phyloP scores from a whole-genome alignment of 2,329 filamentous ascomycete species.

The Fusarium nygamai region DNA sequence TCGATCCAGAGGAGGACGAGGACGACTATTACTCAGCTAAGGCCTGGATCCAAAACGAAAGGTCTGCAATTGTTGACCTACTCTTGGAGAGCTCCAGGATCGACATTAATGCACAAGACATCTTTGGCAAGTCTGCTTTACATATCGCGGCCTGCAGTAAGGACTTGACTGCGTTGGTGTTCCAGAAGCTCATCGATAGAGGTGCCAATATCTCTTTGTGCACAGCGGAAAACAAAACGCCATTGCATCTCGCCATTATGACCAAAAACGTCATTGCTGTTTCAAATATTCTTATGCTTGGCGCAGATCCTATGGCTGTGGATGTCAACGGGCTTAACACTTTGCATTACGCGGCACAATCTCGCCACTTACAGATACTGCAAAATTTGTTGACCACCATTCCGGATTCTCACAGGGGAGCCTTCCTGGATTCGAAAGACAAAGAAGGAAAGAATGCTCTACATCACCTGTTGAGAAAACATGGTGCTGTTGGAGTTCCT shows the following conservation, averaged over 20 bases:
- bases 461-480: background rate
- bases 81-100: background rate
- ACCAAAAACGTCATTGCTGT: background rate
- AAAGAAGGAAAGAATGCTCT: background rate
- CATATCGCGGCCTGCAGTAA: background rate
- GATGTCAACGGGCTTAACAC: background rate
- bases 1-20: background rate
- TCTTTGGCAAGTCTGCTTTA: background rate
- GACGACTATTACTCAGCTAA: background rate
- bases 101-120: background rate
- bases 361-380: background rate
- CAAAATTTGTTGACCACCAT: background rate
- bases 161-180: background rate
- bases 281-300: background rate
- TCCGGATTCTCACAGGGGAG: background rate
- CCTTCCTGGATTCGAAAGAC: background rate
- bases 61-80: background rate
- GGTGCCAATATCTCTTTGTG: background rate
- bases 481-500: background rate
- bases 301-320: background rate
- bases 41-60: background rate
- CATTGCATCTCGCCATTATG: background rate
- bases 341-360: background rate
- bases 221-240: background rate
- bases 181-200: background rate